Percentiles rank a stretch among this genome's conserved stretches.
phyloP scores from a whole-genome alignment of 2,329 filamentous ascomycete species.

The Talaromyces sp. region DNA sequence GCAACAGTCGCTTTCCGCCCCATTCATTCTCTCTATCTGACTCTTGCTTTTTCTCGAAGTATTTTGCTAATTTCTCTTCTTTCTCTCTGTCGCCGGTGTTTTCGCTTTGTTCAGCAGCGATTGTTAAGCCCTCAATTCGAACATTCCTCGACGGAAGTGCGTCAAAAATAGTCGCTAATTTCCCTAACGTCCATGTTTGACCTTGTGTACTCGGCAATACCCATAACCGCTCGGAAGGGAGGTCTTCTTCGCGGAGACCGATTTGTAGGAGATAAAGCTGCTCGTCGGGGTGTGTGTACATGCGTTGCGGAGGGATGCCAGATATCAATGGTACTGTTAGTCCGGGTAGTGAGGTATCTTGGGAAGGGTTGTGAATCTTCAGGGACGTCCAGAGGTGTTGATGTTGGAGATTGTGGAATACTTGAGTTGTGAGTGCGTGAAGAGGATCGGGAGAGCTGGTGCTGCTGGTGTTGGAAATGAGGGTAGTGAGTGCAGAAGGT shows the following conservation, averaged over 20 bases:
- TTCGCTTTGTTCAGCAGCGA: conserved; percentile 9
- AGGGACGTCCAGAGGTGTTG: conserved; percentile 60
- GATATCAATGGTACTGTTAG: conserved; percentile 53
- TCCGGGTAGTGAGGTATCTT: conserved; percentile 22
- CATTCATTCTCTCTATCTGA: conserved; percentile 34
- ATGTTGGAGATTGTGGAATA: conserved; percentile 61
- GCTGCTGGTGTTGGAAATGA: conserved; percentile 33
- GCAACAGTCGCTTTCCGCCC: conserved; percentile 53
- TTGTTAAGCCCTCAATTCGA: neutral
- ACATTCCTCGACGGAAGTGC: conserved; percentile 37
- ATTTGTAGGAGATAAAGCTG: conserved; percentile 57
- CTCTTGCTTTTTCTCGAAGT: conserved; percentile 29
- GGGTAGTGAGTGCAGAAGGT: conserved; percentile 40
- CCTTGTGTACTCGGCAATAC: conserved; percentile 56
- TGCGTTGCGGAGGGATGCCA: conserved; percentile 56
- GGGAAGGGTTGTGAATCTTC: conserved; percentile 41
- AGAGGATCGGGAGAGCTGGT: conserved; percentile 24
- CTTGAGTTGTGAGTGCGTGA: conserved; percentile 53
- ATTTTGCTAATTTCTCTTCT: conserved; percentile 30
- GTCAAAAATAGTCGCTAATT: conserved; percentile 57
- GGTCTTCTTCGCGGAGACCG: conserved; percentile 45
- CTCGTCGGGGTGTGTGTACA: conserved; percentile 63
- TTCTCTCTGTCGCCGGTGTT: conserved; percentile 26
- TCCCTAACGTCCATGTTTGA: conserved; percentile 58
- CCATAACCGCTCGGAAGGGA: conserved; percentile 54